Base-by-base conservation (phyloP, 1,139 yeast genomes). In the Diutina mesorugosa region DNA sequence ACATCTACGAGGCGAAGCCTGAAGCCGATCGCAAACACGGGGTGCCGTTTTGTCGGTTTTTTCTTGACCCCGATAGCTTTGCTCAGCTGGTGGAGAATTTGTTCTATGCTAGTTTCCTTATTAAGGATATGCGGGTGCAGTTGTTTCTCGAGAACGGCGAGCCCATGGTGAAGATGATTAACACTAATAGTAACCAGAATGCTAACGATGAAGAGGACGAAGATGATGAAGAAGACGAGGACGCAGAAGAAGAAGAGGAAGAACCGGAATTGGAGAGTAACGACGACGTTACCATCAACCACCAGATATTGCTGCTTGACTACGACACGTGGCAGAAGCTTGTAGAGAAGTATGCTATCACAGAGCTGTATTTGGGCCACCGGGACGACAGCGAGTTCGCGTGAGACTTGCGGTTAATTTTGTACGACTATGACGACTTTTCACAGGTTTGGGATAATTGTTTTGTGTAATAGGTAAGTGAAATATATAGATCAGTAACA, bases 41-140 rank as follows among this genome's bases (percentile, higher is more conserved):
- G 1, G 74, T 90, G 10, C 83, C 82, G 59, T 72, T 90, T 57
- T 87, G 81, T 65, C 72, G 76, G 59, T 85, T 87, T 62, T 79
- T 89, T 59, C 73, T 90, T 47, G 83, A 91, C 65, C 97, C 97
- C 0, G 58, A 70, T 8, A 85, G 93, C 6, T 91, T 86, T 68
- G 76, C 87, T 1, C 91, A 87, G 65, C 80, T 93, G 4, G 83
- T 90, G 5, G 97, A 91, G 65, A 90, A 89, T 65, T 70, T 91
- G 62, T 91, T 90, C 65, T 87, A 85, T 65, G 78, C 88, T 1
- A 87, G 96, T 66, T 90, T 90, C 65, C 71, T 91, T 55, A 79
- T 90, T 4, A 81, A 84, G 63, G 95, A 88, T 63, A 91, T 89
- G 1, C 80, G 77, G 62, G 68, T 90, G 38, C 71, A 74, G 48